These are phyloP conservation scores for Funneliformis mosseae DNA, from an alignment of 192 early-diverging fungal species.

Conservation along the genomic window DNA sequence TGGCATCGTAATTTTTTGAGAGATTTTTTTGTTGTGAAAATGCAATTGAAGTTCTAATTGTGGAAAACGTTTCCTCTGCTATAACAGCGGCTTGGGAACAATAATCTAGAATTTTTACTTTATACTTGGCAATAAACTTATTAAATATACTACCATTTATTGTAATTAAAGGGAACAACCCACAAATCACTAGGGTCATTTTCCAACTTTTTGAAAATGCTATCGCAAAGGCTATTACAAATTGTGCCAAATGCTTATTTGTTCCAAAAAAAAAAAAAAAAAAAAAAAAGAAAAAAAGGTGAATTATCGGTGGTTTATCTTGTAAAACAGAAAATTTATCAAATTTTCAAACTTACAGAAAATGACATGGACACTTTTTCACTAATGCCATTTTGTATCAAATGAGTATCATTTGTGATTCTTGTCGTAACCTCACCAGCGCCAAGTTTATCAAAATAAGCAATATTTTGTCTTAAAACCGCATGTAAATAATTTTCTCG, in stretches of 20 bases:
- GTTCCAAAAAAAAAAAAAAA: neutral
- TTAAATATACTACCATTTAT: constrained; percentile 68
- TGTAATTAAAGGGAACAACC: constrained; percentile 67
- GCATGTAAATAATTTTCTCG: constrained; percentile 74
- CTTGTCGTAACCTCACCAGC: constrained; percentile 83
- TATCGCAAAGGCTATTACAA: constrained; percentile 66
- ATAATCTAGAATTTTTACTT: constrained; percentile 56
- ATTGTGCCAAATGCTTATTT: constrained; percentile 47
- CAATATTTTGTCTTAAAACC: constrained; percentile 85
- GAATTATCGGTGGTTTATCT: neutral
- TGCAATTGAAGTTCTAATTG: constrained; percentile 83
- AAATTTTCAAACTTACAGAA: neutral
- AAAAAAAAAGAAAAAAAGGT: neutral
- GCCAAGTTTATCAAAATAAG: constrained; percentile 83
- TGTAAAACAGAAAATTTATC: neutral
- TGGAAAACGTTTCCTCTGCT: constrained; percentile 82
- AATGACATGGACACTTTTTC: constrained; percentile 81
- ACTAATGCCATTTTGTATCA: constrained; percentile 88
- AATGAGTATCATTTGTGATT: constrained; percentile 81
- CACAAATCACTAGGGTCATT: constrained; percentile 65
- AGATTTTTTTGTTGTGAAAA: constrained; percentile 62
- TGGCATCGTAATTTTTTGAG: constrained; percentile 47
- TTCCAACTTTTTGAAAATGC: constrained; percentile 64
- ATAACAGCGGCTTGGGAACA: constrained; percentile 69
- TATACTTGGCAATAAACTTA: constrained; percentile 48